Evolutionary conservation across 306 rosid genomes (phyloP).

Genomic region (Oxytropis ochrocephala): DNA sequence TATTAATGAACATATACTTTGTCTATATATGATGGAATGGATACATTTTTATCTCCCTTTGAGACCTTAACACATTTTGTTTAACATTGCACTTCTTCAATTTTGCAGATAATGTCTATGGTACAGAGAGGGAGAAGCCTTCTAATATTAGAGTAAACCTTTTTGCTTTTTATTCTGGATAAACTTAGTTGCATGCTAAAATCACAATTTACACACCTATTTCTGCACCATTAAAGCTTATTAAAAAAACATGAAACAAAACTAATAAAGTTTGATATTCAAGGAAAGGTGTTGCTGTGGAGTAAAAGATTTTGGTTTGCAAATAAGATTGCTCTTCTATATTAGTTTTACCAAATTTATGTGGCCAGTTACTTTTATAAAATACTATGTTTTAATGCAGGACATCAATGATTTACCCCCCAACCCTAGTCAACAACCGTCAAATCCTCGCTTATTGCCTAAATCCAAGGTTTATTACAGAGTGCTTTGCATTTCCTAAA

Average conservation of each 20-base stretch:
- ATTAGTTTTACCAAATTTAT: conserved; percentile 6
- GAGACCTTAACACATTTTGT: background rate
- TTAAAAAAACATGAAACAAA: background rate
- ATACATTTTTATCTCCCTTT: background rate
- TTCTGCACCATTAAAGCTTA: background rate
- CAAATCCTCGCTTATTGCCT: conserved; percentile 67
- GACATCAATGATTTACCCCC: conserved; percentile 68
- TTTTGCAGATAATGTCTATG: conserved; percentile 81
- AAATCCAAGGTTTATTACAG: conserved; percentile 50
- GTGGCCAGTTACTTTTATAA: conserved; percentile 13
- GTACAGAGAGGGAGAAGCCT: conserved; percentile 88
- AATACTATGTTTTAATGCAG: conserved; percentile 39
- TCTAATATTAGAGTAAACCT: conserved; percentile 67
- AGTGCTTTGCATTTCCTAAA: conserved; percentile 6
- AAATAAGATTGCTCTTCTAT: background rate
- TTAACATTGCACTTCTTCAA: conserved; percentile 7
- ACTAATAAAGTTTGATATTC: background rate
- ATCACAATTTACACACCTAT: background rate
- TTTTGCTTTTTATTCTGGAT: conserved; percentile 7
- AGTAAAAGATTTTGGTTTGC: conserved; percentile 5
- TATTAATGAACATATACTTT: background rate
- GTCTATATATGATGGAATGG: conserved; percentile 7
- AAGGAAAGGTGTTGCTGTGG: background rate
- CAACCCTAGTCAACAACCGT: conserved; percentile 66
- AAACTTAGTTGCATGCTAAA: conserved; percentile 4